These are phyloP conservation scores for Grigorovia yakushimaensis DNA, from an alignment of 805 yeast species.

Conservation along the genomic window DNA sequence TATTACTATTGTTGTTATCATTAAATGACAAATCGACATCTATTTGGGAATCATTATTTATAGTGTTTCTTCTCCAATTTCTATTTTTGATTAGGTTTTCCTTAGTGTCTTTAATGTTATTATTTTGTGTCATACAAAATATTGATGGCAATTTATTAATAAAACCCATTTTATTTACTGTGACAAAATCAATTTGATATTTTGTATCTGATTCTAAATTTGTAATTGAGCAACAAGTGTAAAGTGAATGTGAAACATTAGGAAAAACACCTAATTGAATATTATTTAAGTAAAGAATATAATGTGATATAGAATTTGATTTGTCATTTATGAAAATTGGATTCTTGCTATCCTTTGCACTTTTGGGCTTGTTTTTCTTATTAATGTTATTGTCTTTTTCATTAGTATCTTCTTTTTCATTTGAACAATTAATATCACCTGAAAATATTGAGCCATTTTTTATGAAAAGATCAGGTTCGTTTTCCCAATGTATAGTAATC, in stretches of 20 bases:
- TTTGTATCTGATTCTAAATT: constrained; percentile 18
- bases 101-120: constrained; percentile 2
- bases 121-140: constrained; percentile 19
- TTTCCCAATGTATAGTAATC: constrained; percentile 29
- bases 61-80: constrained; percentile 20
- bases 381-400: not conserved
- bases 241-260: constrained; percentile 21
- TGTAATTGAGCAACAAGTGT: constrained; percentile 27
- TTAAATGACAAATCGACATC: not conserved
- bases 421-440: not conserved
- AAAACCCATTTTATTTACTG: constrained; percentile 27
- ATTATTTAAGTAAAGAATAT: constrained; percentile 24
- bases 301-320: constrained; percentile 19
- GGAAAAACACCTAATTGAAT: constrained; percentile 24
- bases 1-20: not conserved
- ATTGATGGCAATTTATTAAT: constrained; percentile 26
- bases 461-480: constrained; percentile 12
- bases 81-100: constrained; percentile 10
- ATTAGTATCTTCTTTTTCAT: not conserved
- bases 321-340: not conserved
- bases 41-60: not conserved
- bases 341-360: too few species aligned
- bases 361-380: not conserved
- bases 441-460: not conserved
- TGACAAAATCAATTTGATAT: constrained; percentile 27